Base-by-base conservation (phyloP, 805 yeast genomes). In the Nakazawaea sp. region DNA sequence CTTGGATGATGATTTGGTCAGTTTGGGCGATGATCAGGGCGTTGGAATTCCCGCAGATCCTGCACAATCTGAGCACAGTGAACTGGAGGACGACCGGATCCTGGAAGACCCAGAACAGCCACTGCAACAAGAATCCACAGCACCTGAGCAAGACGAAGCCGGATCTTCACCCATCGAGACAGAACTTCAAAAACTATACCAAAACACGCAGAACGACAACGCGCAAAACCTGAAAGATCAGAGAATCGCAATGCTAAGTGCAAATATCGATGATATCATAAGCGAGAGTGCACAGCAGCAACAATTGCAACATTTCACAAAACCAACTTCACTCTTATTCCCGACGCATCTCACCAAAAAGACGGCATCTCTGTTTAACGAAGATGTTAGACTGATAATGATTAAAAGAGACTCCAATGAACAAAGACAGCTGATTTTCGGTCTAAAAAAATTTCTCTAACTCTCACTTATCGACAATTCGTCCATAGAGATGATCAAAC, bases 271-370 rank as follows among this genome's bases (percentile, higher is more conserved):
- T 18, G 40, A 36, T 19, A 26, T 36, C 12, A 36, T 36, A 13
- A 27, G 35, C 21, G 40, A 36, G 27, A 13, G 32, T n/a, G 30
- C 48, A 13, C 50, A 46, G 13, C 61, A 56, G 31, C 51, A 55
- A 30, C 35, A 17, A 42, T 54, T 12, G 16, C 50, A 52, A 27
- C 30, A 20, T 5, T 19, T 27, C 12, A 36, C 32, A 3, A 36
- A 26, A 9, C 33, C 40, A 9, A 32, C 32, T 12, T 36, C 40
- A 2, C 20, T 36, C 6, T 27, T 36, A 11, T 36, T 36, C 29
- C 40, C 40, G 5, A 31, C 28, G 5, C 20, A 27, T 12, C 17
- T 36, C 6, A 31, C 31, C 12, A 36, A 32, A 25, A 36, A 36
- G 20, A 36, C 40, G 11, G 17, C 35, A 9, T 32, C 40, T 3